A percentile compares a stretch with the other conserved stretches of the same genome.
phyloP scores from a whole-genome alignment of 2,329 filamentous ascomycete species.

The Phaeoacremonium minimum region DNA sequence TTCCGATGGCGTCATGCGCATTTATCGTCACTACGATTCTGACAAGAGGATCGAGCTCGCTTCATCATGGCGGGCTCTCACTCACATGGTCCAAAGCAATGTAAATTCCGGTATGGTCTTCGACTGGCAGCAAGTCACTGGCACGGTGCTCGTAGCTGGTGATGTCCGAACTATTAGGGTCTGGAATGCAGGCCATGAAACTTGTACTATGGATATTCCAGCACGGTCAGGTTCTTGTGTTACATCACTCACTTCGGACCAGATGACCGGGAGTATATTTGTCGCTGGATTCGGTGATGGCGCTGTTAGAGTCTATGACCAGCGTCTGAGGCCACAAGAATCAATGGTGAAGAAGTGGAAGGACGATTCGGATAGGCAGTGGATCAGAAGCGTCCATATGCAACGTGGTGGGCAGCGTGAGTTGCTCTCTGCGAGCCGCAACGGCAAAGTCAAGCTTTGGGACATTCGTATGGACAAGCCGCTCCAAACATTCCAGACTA shows the following conservation, averaged over 20 bases:
- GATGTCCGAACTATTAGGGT: constrained; percentile 94
- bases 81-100: constrained; percentile 89
- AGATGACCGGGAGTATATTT: constrained; percentile 95
- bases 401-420: constrained; percentile 92
- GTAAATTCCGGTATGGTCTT: constrained; percentile 95
- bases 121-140: constrained; percentile 98
- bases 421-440: constrained; percentile 82
- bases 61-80: constrained; percentile 85
- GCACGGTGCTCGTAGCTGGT: constrained; percentile 89
- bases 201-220: constrained; percentile 89
- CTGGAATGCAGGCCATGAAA: constrained; percentile 92
- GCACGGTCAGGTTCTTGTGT: constrained; percentile 93
- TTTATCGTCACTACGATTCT: constrained; percentile 88
- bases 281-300: constrained; percentile 96
- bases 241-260: constrained; percentile 91
- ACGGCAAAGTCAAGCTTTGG: constrained; percentile 93
- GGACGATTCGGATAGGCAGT: constrained; percentile 77
- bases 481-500: constrained; percentile 69
- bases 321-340: constrained; percentile 75
- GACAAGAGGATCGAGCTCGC: constrained; percentile 75
- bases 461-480: constrained; percentile 85
- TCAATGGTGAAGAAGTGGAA: constrained; percentile 97
- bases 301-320: constrained; percentile 90
- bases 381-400: constrained; percentile 95
- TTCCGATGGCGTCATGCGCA: constrained; percentile 88